phyloP scores from a whole-genome alignment of 805 yeast genomes.

The Lipomyces kockii region DNA sequence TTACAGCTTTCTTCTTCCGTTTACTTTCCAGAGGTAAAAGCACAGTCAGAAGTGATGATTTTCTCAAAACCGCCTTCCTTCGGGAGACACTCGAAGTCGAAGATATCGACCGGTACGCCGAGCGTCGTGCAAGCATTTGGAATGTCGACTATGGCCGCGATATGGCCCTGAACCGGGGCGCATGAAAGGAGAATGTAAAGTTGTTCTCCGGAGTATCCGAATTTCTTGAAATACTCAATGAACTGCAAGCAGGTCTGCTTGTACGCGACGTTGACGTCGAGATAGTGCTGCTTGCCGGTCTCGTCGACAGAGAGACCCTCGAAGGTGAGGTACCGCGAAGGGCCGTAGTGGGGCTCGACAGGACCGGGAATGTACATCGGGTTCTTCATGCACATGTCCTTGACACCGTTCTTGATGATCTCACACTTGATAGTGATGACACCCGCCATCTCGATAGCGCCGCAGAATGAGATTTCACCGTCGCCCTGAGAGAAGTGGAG shows the following conservation, averaged over 20 bases:
- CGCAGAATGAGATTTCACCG: constrained; percentile 60
- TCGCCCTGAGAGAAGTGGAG: constrained; percentile 60
- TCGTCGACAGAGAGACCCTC: constrained; percentile 61
- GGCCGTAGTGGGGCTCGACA: constrained; percentile 55
- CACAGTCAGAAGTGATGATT: constrained; percentile 15
- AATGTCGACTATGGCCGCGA: constrained; percentile 58
- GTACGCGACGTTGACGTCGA: constrained; percentile 57
- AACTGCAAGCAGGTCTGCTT: constrained; percentile 56
- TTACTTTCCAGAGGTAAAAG: constrained; percentile 8
- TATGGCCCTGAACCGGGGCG: constrained; percentile 59
- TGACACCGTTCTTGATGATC: constrained; percentile 52
- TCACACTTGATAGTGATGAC: constrained; percentile 51
- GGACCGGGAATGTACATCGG: constrained; percentile 58
- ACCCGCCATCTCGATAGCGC: constrained; percentile 61
- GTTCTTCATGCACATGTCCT: constrained; percentile 49
- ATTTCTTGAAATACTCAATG: constrained; percentile 56
- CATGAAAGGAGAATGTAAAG: constrained; percentile 52
- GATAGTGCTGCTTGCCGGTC: constrained; percentile 52
- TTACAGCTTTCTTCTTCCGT: neutral
- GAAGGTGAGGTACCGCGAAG: constrained; percentile 55
- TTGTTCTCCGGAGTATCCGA: constrained; percentile 58
- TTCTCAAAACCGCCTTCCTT: constrained; percentile 29
- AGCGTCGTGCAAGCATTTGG: constrained; percentile 59
- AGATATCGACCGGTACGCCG: constrained; percentile 58
- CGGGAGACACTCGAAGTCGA: constrained; percentile 50